Base-by-base conservation (phyloP, 2,329 filamentous ascomycete species). In the Botryosphaeria agaves region DNA sequence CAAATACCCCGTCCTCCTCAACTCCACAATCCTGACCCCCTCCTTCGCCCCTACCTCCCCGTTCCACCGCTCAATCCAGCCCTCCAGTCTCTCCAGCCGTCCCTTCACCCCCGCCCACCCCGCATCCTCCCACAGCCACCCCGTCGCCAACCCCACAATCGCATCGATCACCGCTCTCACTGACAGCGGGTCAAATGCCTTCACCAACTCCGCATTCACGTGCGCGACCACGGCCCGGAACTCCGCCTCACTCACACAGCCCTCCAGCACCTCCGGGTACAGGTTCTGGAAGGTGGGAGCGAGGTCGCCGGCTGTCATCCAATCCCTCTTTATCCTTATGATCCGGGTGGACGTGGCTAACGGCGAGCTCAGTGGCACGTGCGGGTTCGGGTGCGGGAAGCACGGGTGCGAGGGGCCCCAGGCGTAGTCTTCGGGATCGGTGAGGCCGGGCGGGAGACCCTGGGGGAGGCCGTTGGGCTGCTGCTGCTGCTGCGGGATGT, bases 361-460 rank as follows among this genome's bases (percentile, higher is more conserved):
- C 9, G 69, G 63, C 5, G 82, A 91, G 33, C 74, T 64, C 7
- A 80, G 49, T 0, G 85, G 75, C 5, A 94, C 87, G 51, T 98
- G 85, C 0, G 85, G 80, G 47, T 95, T 95, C 23, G 83, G 61
- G 47, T 95, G 89, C 29, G 89, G 89, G 48, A 76, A 95, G 52
- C 89, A 98, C 4, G 89, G 87, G 50, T 98, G 89, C 24, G 78
- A 73, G 9, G 85, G 84, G 0, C 89, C 87, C 89, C 89, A 98
- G 53, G 83, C 72, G 30, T 83, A 72, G 31, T 74, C 64, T 17
- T 72, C 74, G 14, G 69, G 65, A 29, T 74, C 68, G 9, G 46
- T 52, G 28, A 75, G 68, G 18, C 62, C 48, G 44, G 44, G 23
- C 49, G 45, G 3, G 37, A 40, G 26, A 41, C 46, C 7, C 44